Base-by-base conservation (phyloP, 768 basidiomycete genomes). In the Myochromella boudieri region DNA sequence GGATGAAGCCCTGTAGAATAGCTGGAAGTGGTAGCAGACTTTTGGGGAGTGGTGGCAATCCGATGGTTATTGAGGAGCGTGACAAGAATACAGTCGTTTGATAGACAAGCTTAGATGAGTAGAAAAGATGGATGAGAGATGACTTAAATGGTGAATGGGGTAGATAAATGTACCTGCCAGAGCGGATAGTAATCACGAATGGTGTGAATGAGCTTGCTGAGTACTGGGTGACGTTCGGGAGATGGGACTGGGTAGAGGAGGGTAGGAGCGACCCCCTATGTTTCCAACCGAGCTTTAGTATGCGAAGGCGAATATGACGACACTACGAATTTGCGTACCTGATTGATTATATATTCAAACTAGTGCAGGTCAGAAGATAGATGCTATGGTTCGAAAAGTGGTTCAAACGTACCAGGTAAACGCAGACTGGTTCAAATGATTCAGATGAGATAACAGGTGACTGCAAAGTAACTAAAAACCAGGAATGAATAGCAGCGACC, bases 261-360 rank as follows among this genome's bases (percentile, higher is more conserved):
- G 0, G 93, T 95, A 1, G 95, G 95, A 14, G 91, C 77, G 6
- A 97, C 82, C 25, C 95, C 95, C 84, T 92, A 29, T 3, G 10
- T 15, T 21, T 11, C 6, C 37, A 8, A 32, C 22, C 25, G 24
- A 31, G 8, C 9, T 25, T 27, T 11, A 37, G 28, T n/a, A 24
- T 27, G 20, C 12, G 22, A 18, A n/a, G 9, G 12, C 12, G 7
- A 10, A 27, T 36, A 1, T 34, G 8, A 17, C 15, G 29, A 22
- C 26, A 12, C 18, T 12, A 20, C 18, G 5, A 44, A 47, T 40
- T 25, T 33, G 22, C 67, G 18, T 49, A 81, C 87, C 68, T 91
- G 89, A 60, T 95, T 95, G 54, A 95, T 95, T 2, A 87, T 91
- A 60, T 94, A 95, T 63, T 95, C 92, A 42, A 92, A 83, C 89